Percentiles rank a stretch among this genome's conserved stretches.
Evolutionary conservation across 2,329 filamentous ascomycete genomes (phyloP).

Genomic region (Diaporthe sp.): DNA sequence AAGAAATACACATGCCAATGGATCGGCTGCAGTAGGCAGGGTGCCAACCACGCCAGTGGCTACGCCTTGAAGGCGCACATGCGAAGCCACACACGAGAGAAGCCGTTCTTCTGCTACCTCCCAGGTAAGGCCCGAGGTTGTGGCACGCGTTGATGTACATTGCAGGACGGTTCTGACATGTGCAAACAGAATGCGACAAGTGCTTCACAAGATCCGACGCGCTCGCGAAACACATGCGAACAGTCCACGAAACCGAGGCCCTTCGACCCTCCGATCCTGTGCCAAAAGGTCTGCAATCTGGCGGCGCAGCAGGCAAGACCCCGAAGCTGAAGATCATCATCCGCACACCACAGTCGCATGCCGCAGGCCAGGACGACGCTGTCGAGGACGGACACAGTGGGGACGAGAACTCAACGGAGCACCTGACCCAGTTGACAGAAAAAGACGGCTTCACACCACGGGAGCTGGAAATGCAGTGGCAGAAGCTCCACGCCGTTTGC

Average conservation of each 20-base stretch:
- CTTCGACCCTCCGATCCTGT: constrained; percentile 84
- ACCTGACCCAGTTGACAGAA: constrained; percentile 67
- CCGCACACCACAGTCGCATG: constrained; percentile 71
- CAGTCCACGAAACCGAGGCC: constrained; percentile 96
- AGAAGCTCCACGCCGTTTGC: constrained; percentile 77
- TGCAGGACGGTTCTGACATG: neutral
- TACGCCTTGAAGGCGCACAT: constrained; percentile 98
- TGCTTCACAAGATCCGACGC: constrained; percentile 97
- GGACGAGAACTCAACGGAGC: constrained; percentile 70
- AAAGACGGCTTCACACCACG: constrained; percentile 75
- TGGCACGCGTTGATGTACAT: neutral
- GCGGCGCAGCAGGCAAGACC: constrained; percentile 57
- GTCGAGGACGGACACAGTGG: constrained; percentile 62
- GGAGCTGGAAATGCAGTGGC: constrained; percentile 73
- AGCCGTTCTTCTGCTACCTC: constrained; percentile 96
- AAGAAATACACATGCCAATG: constrained; percentile 99
- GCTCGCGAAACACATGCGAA: constrained; percentile 97
- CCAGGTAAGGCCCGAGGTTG: constrained; percentile 74
- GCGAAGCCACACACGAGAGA: constrained; percentile 97
- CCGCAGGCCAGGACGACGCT: constrained; percentile 68
- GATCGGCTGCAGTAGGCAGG: constrained; percentile 90
- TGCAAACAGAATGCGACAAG: constrained; percentile 86
- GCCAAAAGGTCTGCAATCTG: constrained; percentile 75
- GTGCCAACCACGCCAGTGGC: constrained; percentile 91
- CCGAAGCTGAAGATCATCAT: constrained; percentile 74